Evolutionary conservation across 306 rosid species (phyloP).

Genomic region (Leucaena leucocephala): DNA sequence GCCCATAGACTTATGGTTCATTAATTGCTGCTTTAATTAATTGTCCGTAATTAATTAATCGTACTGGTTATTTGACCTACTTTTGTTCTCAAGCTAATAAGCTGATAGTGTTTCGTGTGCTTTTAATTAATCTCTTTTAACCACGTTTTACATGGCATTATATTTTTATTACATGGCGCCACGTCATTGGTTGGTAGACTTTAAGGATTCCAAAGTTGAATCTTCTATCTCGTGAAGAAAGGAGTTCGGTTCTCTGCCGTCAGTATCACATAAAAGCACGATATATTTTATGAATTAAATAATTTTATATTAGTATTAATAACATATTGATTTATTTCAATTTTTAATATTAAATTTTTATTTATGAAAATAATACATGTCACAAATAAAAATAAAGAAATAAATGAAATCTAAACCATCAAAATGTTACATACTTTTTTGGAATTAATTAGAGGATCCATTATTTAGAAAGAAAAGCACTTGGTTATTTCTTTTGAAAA

Average conservation of each 20-base stretch:
- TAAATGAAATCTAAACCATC: too few relatives aligned
- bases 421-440: too few relatives aligned
- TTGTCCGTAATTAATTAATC: background rate
- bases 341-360: background rate
- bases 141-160: conserved; percentile 6
- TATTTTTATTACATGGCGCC: background rate
- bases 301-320: background rate
- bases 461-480: background rate
- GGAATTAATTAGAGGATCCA: background rate
- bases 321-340: background rate
- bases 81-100: background rate
- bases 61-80: background rate
- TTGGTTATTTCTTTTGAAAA: background rate
- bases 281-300: background rate
- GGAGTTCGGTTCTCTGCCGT: background rate
- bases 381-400: background rate
- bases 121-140: background rate
- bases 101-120: background rate
- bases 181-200: background rate
- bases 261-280: background rate
- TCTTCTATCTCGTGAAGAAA: background rate
- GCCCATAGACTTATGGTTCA: background rate
- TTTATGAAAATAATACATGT: background rate
- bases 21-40: background rate
- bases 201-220: background rate